These are phyloP conservation scores for Escallonia herrerae DNA, from an alignment of 129 eudicot genomes.

Conservation along the genomic window DNA sequence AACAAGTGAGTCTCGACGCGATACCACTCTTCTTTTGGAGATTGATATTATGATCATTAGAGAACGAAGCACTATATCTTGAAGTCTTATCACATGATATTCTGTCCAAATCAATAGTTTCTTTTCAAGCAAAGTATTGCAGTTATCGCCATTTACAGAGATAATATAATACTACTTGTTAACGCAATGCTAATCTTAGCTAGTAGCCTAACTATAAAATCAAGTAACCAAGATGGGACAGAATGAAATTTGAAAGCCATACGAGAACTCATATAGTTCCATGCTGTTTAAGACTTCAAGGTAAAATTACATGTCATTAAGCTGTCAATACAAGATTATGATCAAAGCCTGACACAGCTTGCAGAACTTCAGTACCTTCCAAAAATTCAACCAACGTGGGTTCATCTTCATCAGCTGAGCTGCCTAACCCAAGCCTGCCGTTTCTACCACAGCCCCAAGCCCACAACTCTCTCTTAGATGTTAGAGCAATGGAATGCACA, in stretches of 20 bases:
- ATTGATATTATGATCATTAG: too few relatives aligned
- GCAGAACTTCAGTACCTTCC: conserved; percentile 57
- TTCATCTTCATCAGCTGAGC: conserved; percentile 79
- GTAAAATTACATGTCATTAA: background rate
- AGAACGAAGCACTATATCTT: too few relatives aligned
- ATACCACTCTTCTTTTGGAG: too few relatives aligned
- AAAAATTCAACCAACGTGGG: conserved; percentile 53
- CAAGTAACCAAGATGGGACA: background rate
- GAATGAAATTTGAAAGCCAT: background rate
- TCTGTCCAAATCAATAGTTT: too few relatives aligned
- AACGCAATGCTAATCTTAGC: too few relatives aligned
- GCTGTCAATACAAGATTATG: conserved; percentile 59
- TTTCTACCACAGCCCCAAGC: conserved; percentile 93
- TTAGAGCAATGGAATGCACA: conserved; percentile 72
- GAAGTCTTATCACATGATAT: too few relatives aligned
- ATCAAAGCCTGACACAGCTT: conserved; percentile 92
- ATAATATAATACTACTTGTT: too few relatives aligned
- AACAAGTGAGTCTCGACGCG: too few relatives aligned
- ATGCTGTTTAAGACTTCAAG: background rate
- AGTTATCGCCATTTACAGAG: too few relatives aligned
- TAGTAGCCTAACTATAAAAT: too few relatives aligned
- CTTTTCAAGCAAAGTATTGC: too few relatives aligned
- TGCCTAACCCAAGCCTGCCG: conserved; percentile 87
- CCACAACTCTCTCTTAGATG: conserved; percentile 49
- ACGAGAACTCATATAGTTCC: background rate